Evolutionary conservation across 2,329 filamentous ascomycete species (phyloP), one percentile per base, ranked within the genome.

Genomic region (Trichoderma sp.): DNA sequence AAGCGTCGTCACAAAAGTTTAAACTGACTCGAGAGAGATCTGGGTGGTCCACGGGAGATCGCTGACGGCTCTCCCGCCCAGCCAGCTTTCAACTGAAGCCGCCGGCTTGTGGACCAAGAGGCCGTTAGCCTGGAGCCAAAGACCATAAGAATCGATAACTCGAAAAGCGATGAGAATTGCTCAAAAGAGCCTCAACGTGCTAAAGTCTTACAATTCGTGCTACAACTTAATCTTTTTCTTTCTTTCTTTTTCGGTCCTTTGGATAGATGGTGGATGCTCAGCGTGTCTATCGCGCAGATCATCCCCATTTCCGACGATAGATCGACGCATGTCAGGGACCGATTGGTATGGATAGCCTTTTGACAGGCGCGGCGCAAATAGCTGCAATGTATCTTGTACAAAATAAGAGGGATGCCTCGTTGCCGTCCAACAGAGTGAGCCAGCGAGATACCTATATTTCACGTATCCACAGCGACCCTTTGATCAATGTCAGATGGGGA

Each of bases 11-110:
- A 55, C 21, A 24, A 49, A 49, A 49, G 10, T 24, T 49, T 21
- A 49, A 39, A 64, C 49, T 64, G 60, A 64, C 60, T 64, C 60
- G 24, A 64, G 49, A 21, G 26, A 32, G 60, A 55, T 64, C 60
- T 32, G 46, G 60, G 51, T 34, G 63, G 59, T 66, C 63, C 58
- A 30, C 54, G 63, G 63, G 63, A 58, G 63, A 66, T 66, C 52
- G 54, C 46, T 43, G 28, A 39, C 61, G 61, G 51, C 61, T 39
- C 63, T 66, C 63, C 63, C 63, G 63, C 63, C 21, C 28, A 30
- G 52, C 63, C 54, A 66, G 39, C 63, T 34, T 66, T 58, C n/a
- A 49, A 51, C n/a, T 63, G 59, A 52, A 18, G 59, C 60, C 28
- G 14, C 60, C 49, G 60, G 49, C 46, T 24, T 24, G 61, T 24